Base-by-base conservation (phyloP, 306 rosid species). In the Luffa aegyptiaca region DNA sequence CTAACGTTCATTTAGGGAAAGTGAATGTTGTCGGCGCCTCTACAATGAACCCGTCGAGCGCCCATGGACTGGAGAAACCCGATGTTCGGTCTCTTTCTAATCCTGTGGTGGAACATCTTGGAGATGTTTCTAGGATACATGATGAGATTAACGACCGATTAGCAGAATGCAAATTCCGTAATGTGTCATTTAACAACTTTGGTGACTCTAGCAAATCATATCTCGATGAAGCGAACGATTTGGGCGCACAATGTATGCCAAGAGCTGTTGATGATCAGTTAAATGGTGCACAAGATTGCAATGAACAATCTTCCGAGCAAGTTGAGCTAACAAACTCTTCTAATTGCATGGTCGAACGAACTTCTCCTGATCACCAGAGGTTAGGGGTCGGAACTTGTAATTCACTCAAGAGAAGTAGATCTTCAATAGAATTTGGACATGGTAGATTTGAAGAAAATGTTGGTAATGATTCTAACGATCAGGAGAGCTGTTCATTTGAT, bases 361-460 rank as follows among this genome's bases (percentile, higher is more conserved):
- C 56, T 73, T 86, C 79, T 21, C 48, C 79, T 77, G 90, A 78
- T 72, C 58, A 45, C 35, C 82, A 51, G 83, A 79, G 76, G 83
- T 77, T 80, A 64, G 81, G 37, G 61, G 84, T 6, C 45, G 76
- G 76, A 26, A 61, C 62, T 39, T 77, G 18, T 17, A 41, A 76
- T 78, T 81, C 81, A 66, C 55, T 49, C 3, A 73, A 83, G 78
- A 68, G 85, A 55, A 45, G 77, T 55, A 80, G 51, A 73, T 53
- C 77, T 79, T 85, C 86, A 6, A 83, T 66, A 79, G 89, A 85
- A 33, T 63, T 76, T 8, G 83, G 56, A 80, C 84, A 68, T n/a
- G 39, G 12, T 74, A 71, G 57, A 59, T 78, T 41, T 77, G 64
- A 56, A 70, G 55, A 48, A 58, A 82, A 61, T 81, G 88, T 80